phyloP scores from a whole-genome alignment of 352 stramenopile genomes.

The Phytopythium chamaehyphon region DNA sequence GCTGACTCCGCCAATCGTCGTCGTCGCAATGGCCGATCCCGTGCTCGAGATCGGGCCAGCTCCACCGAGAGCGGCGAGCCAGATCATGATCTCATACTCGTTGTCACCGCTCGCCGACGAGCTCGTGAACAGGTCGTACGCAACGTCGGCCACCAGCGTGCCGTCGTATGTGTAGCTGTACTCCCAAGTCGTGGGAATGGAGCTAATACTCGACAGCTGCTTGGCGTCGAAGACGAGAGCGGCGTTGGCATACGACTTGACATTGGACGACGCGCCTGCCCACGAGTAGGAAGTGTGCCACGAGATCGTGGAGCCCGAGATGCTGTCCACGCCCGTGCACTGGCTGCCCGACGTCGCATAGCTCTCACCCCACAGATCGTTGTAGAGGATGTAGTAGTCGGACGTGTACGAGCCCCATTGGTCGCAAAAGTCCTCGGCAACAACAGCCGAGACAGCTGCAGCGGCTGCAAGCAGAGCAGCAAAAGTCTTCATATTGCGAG shows the following conservation, averaged over 20 bases:
- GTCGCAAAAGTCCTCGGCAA: slow-evolving; percentile 18
- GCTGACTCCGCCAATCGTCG: slow-evolving; percentile 13
- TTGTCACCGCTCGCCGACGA: slow-evolving; percentile 15
- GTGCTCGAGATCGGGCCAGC: slow-evolving; percentile 21
- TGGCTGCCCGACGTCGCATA: slow-evolving; percentile 25
- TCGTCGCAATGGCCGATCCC: slow-evolving; percentile 19
- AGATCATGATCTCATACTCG: slow-evolving; percentile 40
- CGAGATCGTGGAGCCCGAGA: slow-evolving; percentile 19
- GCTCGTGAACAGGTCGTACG: slow-evolving; percentile 34
- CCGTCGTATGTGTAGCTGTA: slow-evolving; percentile 34
- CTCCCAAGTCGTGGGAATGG: slow-evolving; percentile 30
- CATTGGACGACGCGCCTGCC: slow-evolving; percentile 23
- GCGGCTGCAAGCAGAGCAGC: slow-evolving; percentile 1
- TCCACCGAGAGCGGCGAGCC: slow-evolving; percentile 26
- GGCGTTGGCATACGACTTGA: slow-evolving; percentile 47
- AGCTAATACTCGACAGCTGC: slow-evolving; percentile 23
- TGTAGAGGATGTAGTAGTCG: slow-evolving; percentile 42
- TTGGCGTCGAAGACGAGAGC: slow-evolving; percentile 26
- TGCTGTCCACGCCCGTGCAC: slow-evolving; percentile 31
- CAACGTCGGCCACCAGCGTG: slow-evolving; percentile 36
- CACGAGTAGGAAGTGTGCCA: slow-evolving; percentile 38
- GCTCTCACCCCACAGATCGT: slow-evolving; percentile 35
- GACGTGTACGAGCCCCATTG: slow-evolving; percentile 27
- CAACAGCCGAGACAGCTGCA: slow-evolving; percentile 3
- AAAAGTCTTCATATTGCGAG: slow-evolving; percentile 11